Evolutionary conservation across 2,329 filamentous ascomycete species (phyloP), one percentile per base, ranked within the genome.

Genomic region (Aaosphaeria pasadenensis): DNA sequence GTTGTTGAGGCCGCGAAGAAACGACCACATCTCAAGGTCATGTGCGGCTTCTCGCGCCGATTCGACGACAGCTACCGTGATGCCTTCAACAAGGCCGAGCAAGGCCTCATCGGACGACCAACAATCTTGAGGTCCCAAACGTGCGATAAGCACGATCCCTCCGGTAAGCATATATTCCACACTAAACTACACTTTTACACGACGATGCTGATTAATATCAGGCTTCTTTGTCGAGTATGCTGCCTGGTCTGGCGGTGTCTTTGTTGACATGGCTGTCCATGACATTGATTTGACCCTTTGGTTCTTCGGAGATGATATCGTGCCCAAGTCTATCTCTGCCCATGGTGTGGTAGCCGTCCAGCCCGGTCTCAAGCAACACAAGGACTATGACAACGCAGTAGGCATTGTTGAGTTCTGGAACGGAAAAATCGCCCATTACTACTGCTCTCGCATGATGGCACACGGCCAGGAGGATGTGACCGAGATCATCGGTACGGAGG

Each of bases 31-130:
- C 54, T 73, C 7, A 73, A 74, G 52, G 66, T 75, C 46, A 75
- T 76, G 72, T 66, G 62, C 33, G 74, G 70, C 24, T 76, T 75
- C 61, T 74, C 71, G 2, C 63, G 74, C 4, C 67, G 74, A 4
- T 77, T 77, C 49, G 74, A 77, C 47, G 71, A 64, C 30, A 70
- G 66, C 32, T 77, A 77, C 55, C 62, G 63, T 4, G 67, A 72
- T 43, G 67, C 67, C 3, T 58, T 58, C 4, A 49, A 60, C n/a
- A 71, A 72, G 48, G 60, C 72, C 24, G 48, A 64, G 6, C 49
- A 59, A 2, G 69, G 71, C 5, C 56, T 57, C 4, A 73, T 75
- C 30, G 73, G 74, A 6, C 48, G 57, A 5, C 72, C 74, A 0
- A 67, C 70, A 5, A 58, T 76, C 35, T 49, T 77, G 1, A 63